A percentile compares a stretch with the other conserved stretches of the same genome.
These are phyloP conservation scores for Aleurites moluccanus DNA, from an alignment of 441 rosid species.

Conservation along the genomic window DNA sequence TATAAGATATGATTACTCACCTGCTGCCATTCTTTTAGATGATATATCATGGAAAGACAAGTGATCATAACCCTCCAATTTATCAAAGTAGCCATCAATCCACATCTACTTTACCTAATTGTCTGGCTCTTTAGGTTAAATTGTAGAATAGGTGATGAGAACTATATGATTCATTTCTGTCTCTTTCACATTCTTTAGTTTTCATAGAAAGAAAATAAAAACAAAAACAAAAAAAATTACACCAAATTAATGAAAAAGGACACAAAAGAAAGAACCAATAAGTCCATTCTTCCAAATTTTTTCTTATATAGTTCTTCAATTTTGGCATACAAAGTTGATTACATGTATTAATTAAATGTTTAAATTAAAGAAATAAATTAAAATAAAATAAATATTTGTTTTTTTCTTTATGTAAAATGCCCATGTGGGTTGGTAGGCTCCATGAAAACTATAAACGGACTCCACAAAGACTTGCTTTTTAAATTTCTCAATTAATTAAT, in stretches of 20 bases:
- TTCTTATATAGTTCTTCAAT: background rate
- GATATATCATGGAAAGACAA: background rate
- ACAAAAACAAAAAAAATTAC: background rate
- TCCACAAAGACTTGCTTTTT: slow-evolving; percentile 39
- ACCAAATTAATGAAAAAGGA: background rate
- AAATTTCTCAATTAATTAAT: slow-evolving; percentile 26
- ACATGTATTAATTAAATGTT: background rate
- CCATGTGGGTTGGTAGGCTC: slow-evolving; percentile 55
- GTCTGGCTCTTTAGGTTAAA: slow-evolving; percentile 21
- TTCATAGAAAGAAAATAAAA: background rate
- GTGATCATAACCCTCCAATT: background rate
- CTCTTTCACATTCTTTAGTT: slow-evolving; percentile 3
- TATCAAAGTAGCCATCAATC: slow-evolving; percentile 22
- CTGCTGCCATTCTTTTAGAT: background rate
- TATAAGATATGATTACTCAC: slow-evolving; percentile 2
- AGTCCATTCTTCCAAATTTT: background rate
- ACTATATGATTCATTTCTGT: background rate
- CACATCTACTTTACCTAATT: slow-evolving; percentile 26
- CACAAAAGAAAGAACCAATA: background rate
- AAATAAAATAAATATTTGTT: slow-evolving; percentile 13
- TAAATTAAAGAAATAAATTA: background rate
- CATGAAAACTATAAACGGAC: slow-evolving; percentile 34
- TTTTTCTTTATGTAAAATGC: slow-evolving; percentile 38
- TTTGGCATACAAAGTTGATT: slow-evolving; percentile 4
- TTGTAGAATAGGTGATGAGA: background rate